Conservation (phyloP, 331 rosid genomes). For the Spiraea crenata region DNA sequence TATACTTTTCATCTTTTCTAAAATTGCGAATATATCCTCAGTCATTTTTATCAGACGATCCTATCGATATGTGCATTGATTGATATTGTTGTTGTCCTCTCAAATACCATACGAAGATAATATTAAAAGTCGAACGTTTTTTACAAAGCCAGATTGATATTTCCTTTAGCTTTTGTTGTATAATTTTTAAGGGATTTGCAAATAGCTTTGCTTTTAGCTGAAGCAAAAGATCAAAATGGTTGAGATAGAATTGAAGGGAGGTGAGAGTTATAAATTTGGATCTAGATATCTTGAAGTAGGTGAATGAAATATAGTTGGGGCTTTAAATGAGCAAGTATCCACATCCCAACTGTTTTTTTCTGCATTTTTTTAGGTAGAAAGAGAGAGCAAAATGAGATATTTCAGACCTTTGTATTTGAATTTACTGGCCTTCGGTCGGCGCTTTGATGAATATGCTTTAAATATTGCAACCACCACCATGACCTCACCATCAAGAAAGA, state of each 20-base stretch:
- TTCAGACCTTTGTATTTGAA: background rate
- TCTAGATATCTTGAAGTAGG: background rate
- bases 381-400: background rate
- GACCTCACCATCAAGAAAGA: background rate
- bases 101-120: too few species aligned
- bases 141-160: too few species aligned
- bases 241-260: too few species aligned
- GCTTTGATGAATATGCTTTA: constrained; percentile 8
- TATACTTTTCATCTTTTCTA: background rate
- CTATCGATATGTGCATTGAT: too few species aligned
- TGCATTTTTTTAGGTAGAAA: background rate
- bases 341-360: background rate
- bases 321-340: constrained; percentile 4
- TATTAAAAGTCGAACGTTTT: too few species aligned
- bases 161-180: too few species aligned
- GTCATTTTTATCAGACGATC: too few species aligned
- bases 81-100: too few species aligned
- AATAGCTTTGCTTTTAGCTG: too few species aligned
- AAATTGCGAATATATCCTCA: constrained; percentile 2
- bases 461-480: constrained; percentile 22
- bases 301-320: background rate
- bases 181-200: too few species aligned
- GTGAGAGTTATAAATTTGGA: background rate
- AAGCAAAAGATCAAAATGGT: too few species aligned
- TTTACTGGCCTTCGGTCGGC: background rate